Conservation (phyloP, 1,139 yeast genomes). For the Magnusiomyces clavatus region DNA sequence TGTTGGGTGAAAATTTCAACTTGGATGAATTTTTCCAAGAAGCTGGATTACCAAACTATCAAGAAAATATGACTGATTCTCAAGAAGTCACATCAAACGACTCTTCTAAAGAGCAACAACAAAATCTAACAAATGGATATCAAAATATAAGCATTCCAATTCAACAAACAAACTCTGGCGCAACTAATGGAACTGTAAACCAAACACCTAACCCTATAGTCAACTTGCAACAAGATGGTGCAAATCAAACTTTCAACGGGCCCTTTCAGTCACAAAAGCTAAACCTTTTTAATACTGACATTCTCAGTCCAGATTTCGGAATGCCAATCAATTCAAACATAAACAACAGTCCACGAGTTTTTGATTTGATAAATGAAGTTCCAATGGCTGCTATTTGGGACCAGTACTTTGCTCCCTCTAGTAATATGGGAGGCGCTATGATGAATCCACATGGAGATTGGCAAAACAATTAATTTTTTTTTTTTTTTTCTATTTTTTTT, state of each 20-base stretch:
- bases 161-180: no score
- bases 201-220: no score
- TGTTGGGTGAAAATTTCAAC: neutral
- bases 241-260: no score
- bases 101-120: neutral
- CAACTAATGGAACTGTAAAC: no score
- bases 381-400: slow-evolving; percentile 74
- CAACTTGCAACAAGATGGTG: no score
- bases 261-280: no score
- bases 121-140: neutral
- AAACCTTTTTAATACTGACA: no score
- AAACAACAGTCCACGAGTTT: slow-evolving; percentile 43
- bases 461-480: neutral
- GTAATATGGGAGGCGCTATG: neutral
- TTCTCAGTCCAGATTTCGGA: no score
- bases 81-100: neutral
- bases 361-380: slow-evolving; percentile 55
- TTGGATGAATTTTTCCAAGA: slow-evolving; percentile 2
- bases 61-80: neutral
- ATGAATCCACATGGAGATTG: slow-evolving; percentile 4
- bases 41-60: slow-evolving; percentile 1
- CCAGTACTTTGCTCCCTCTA: slow-evolving; percentile 43
- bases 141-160: no score
- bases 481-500: neutral
- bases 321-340: neutral